Evolutionary conservation across 106 monocot species (phyloP).

Genomic region (Dioscorea dumetorum): DNA sequence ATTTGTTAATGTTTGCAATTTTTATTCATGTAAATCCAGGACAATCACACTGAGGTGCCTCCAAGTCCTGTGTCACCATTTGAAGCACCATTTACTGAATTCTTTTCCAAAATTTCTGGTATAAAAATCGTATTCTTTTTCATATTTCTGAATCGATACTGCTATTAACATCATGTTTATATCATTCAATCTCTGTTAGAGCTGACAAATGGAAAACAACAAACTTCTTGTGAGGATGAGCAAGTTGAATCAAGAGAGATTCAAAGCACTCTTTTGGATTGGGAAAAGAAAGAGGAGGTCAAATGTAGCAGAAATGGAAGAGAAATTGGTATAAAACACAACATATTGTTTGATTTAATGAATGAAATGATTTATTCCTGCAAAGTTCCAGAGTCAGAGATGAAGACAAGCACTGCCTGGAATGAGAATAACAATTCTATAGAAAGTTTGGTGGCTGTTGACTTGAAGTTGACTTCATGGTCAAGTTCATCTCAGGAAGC

Average conservation of each 20-base stretch:
- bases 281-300: constrained; percentile 14
- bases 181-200: constrained; percentile 14
- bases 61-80: constrained; percentile 92
- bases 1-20: too few species aligned
- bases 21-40: constrained; percentile 37
- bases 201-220: constrained; percentile 8
- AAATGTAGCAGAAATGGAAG: constrained; percentile 4
- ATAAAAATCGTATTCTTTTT: background rate
- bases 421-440: constrained; percentile 14
- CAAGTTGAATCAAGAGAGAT: constrained; percentile 26
- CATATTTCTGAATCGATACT: too few species aligned
- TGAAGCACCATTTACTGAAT: constrained; percentile 46
- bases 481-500: constrained; percentile 13
- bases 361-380: constrained; percentile 26
- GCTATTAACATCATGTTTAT: background rate
- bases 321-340: constrained; percentile 14
- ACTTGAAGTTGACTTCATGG: constrained; percentile 40
- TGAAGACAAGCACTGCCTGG: background rate
- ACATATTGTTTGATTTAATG: constrained; percentile 52
- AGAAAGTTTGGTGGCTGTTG: constrained; percentile 30
- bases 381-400: constrained; percentile 17
- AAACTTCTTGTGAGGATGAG: constrained; percentile 4
- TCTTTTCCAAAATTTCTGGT: constrained; percentile 26
- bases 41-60: constrained; percentile 88
- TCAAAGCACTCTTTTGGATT: constrained; percentile 14